Evolutionary conservation across 2,329 filamentous ascomycete genomes (phyloP).

Genomic region (Penicillium italicum): DNA sequence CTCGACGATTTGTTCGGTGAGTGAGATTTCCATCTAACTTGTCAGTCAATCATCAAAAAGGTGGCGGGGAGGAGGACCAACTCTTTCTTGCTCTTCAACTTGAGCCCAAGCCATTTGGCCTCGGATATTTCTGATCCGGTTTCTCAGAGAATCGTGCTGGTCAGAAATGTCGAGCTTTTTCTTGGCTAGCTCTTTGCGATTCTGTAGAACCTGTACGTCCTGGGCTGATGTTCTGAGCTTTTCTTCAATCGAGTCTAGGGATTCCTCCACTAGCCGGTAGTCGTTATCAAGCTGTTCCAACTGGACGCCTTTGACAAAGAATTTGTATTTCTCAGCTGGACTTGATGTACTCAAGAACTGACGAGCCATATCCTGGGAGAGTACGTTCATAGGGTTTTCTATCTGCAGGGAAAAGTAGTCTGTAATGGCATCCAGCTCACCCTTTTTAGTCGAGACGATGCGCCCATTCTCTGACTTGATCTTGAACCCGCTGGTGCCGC

Average conservation of each 20-base stretch:
- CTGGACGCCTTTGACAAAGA: constrained; percentile 92
- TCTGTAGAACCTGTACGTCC: constrained; percentile 61
- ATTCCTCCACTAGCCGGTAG: constrained; percentile 78
- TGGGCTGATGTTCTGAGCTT: constrained; percentile 60
- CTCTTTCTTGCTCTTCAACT: constrained; percentile 70
- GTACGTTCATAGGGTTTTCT: constrained; percentile 92
- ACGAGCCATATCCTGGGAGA: constrained; percentile 91
- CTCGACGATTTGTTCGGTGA: constrained; percentile 36
- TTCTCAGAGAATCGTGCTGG: constrained; percentile 62
- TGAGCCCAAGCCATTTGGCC: constrained; percentile 82
- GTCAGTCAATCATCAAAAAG: constrained; percentile 9
- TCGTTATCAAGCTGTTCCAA: constrained; percentile 88
- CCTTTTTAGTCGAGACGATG: constrained; percentile 75
- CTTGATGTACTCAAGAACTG: constrained; percentile 87
- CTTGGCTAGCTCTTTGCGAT: constrained; percentile 58
- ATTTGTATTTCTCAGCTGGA: constrained; percentile 85
- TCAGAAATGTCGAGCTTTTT: constrained; percentile 63
- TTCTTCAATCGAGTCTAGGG: constrained; percentile 66
- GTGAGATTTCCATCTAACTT: constrained; percentile 31
- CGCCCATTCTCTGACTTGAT: constrained; percentile 70
- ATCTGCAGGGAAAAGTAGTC: constrained; percentile 93
- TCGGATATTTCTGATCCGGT: constrained; percentile 56
- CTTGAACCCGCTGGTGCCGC: constrained; percentile 77
- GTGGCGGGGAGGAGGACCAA: constrained; percentile 19
- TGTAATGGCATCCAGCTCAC: constrained; percentile 85